Percentiles rank a stretch among this genome's conserved stretches.
phyloP scores from a whole-genome alignment of 177 flowering plant genomes.

The Tripterygium wilfordii region DNA sequence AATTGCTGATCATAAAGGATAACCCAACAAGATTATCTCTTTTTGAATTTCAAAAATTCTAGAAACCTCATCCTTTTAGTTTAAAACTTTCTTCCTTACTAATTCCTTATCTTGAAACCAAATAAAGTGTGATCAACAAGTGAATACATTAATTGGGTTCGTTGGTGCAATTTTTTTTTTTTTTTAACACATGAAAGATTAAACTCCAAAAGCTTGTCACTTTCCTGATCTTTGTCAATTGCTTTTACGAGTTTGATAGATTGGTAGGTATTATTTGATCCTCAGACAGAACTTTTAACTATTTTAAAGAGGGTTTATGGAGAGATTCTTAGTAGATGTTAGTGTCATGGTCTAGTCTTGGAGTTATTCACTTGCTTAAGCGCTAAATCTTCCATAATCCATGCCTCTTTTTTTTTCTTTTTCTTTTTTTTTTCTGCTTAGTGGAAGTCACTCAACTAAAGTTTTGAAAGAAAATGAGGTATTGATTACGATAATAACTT shows the following conservation, averaged over 20 bases:
- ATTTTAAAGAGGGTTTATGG: neutral
- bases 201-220: neutral
- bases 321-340: neutral
- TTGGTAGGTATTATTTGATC: constrained; percentile 5
- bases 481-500: constrained; percentile 6
- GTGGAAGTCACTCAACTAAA: constrained; percentile 20
- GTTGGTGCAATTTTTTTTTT: constrained; percentile 3
- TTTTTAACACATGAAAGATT: neutral
- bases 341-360: constrained; percentile 19
- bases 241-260: neutral
- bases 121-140: neutral
- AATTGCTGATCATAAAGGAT: neutral
- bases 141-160: neutral
- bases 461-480: constrained; percentile 5
- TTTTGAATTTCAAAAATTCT: neutral
- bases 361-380: constrained; percentile 43
- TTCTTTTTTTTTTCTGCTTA: constrained; percentile 9
- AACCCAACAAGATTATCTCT: constrained; percentile 4
- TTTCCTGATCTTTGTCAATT: neutral
- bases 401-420: no score
- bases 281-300: neutral
- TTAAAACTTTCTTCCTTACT: no score
- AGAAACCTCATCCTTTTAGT: neutral
- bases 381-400: constrained; percentile 39
- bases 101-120: no score